Conservation (phyloP, 495 filamentous ascomycete genomes). For the Aspergillus nanangensis region DNA sequence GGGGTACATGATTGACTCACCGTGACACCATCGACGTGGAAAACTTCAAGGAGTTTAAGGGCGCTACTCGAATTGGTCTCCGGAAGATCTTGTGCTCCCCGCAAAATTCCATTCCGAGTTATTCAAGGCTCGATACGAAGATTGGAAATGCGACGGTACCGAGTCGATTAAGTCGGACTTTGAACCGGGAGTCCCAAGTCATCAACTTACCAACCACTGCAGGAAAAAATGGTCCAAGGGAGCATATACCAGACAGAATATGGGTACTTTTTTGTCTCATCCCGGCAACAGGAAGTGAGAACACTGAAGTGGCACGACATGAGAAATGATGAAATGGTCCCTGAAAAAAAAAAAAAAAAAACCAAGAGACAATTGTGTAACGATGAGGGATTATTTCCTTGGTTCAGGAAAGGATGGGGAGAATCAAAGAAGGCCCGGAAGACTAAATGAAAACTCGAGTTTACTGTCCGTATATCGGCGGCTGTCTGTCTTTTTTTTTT, state of each 20-base stretch:
- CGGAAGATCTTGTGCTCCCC: background rate
- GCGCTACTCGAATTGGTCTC: background rate
- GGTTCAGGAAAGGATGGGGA: background rate
- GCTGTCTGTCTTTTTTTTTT: slow-evolving; percentile 4
- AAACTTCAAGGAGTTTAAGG: background rate
- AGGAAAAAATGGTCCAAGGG: no score
- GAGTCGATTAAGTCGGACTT: background rate
- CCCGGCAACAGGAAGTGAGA: slow-evolving; percentile 7
- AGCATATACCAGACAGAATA: background rate
- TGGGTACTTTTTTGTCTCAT: slow-evolving; percentile 1
- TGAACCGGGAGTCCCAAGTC: no score
- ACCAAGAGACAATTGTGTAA: slow-evolving; percentile 11
- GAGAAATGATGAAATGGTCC: slow-evolving; percentile 2
- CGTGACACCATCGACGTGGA: slow-evolving; percentile 4
- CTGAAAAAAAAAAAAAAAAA: slow-evolving; percentile 4
- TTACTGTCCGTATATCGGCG: slow-evolving; percentile 12
- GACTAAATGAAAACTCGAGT: background rate
- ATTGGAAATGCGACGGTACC: background rate
- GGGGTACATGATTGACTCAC: background rate
- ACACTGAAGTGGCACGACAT: slow-evolving; percentile 16
- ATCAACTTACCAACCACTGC: no score
- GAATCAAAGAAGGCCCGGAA: slow-evolving; percentile 1
- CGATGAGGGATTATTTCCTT: slow-evolving; percentile 2
- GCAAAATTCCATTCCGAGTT: no score
- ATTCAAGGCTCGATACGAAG: background rate